Base-by-base conservation (phyloP, 148 eudicot species). In the Dianthus caryophyllus region DNA sequence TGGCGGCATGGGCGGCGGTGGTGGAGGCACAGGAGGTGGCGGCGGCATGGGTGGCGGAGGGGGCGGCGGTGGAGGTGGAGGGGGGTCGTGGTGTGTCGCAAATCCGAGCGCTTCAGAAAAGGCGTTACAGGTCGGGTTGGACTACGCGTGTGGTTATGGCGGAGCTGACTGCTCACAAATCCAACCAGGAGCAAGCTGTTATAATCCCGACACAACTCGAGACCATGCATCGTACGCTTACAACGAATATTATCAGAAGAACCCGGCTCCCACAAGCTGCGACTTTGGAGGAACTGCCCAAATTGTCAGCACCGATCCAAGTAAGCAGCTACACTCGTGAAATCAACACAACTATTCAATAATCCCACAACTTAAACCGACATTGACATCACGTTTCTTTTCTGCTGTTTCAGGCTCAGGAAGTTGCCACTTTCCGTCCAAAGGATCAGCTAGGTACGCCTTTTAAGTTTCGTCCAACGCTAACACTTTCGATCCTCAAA, bases 141-240 rank as follows among this genome's bases (percentile, higher is more conserved):
- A 94, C 70, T 94, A 94, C 69, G 97, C 98, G 4, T 94, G 97
- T 72, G 98, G 98, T 25, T 90, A 84, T 74, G 98, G 96, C 71
- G 98, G 96, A 41, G 83, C 98, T 27, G 97, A 94, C 55, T 94
- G 97, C 64, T 87, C 98, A 9, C 79, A 85, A 15, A 79, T 94
- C 73, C 96, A 94, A 70, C 72, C 84, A 22, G 91, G 88, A 50
- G 89, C 79, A 38, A 75, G 79, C 53, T 94, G 98, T 74, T 84
- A 76, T 44, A 78, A 84, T 50, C 98, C 98, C 13, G 65, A 82
- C 80, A 83, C 92, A 12, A 31, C 84, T 21, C 79, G 69, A 4
- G 95, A 94, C 50, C 97, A 94, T 65, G 96, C 98, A 26, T 94
- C 97, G 6, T 94, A 84, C 61, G 98, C 98, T 20, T 94, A 90